Percentiles rank a stretch among this genome's conserved stretches.
These are phyloP conservation scores for Suillus subaureus DNA, from an alignment of 768 basidiomycete genomes.

Conservation along the genomic window DNA sequence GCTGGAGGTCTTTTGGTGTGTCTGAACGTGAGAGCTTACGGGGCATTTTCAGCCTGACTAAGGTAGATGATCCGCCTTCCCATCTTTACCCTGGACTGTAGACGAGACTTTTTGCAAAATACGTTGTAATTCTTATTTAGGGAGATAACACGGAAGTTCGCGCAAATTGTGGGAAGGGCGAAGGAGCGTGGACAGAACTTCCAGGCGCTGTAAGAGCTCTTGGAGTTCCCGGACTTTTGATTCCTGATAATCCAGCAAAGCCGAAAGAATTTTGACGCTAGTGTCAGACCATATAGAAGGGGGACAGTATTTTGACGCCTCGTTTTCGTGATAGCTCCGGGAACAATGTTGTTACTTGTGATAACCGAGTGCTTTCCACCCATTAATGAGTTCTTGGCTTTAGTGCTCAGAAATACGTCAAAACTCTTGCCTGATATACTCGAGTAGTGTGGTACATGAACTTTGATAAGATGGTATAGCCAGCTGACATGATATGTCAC, in stretches of 20 bases:
- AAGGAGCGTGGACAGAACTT: conserved; percentile 4
- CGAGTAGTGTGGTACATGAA: not conserved
- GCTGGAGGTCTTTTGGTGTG: conserved; percentile 46
- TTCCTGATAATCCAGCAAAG: not conserved
- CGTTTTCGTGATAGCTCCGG: not conserved
- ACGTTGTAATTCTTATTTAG: conserved; percentile 4
- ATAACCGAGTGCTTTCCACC: not conserved
- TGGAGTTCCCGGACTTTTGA: not conserved
- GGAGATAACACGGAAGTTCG: conserved; percentile 7
- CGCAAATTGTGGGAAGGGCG: conserved; percentile 3
- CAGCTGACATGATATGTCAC: not conserved
- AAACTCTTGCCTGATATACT: not conserved
- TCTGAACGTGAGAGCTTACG: conserved; percentile 38
- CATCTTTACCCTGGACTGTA: not conserved
- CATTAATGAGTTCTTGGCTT: not conserved
- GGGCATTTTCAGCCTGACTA: conserved; percentile 63
- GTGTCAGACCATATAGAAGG: too few relatives aligned
- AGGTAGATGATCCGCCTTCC: conserved; percentile 30
- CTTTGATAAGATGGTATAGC: conserved; percentile 1
- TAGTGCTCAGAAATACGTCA: not conserved
- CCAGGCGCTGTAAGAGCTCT: not conserved
- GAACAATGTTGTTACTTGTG: not conserved
- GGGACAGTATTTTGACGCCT: not conserved
- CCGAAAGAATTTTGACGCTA: not conserved
- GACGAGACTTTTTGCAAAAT: not conserved